Percentiles rank a stretch among this genome's conserved stretches.
Evolutionary conservation across 352 stramenopile genomes (phyloP).

Genomic region (Phytophthora pluvialis): DNA sequence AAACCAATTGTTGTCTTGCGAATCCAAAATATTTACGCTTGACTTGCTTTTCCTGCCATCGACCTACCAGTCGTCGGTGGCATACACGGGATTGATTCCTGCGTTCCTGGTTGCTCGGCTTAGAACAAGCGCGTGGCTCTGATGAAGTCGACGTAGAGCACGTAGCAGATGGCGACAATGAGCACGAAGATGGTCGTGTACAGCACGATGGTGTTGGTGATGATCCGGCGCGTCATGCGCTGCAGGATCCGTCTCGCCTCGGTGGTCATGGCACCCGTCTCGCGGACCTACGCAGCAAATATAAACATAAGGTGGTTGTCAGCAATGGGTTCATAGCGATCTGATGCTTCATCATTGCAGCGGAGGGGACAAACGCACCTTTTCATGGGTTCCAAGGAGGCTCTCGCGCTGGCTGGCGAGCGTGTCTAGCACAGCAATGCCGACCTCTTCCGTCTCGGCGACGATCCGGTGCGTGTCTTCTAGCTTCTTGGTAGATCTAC

Average conservation of each 20-base stretch:
- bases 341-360: too few species aligned
- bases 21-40: constrained; percentile 14
- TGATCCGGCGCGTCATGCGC: constrained; percentile 77
- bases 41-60: constrained; percentile 1
- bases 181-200: constrained; percentile 81
- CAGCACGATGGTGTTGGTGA: constrained; percentile 83
- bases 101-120: not conserved
- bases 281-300: constrained; percentile 51
- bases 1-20: constrained; percentile 6
- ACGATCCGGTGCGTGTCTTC: constrained; percentile 75
- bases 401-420: constrained; percentile 75
- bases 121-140: constrained; percentile 34
- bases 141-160: constrained; percentile 86
- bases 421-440: constrained; percentile 75
- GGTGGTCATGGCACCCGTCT: constrained; percentile 71
- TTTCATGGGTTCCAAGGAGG: constrained; percentile 71
- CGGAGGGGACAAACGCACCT: constrained; percentile 33
- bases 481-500: constrained; percentile 66
- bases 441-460: constrained; percentile 69
- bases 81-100: not conserved
- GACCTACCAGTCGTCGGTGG: not conserved
- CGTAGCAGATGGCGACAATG: constrained; percentile 68
- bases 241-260: constrained; percentile 74
- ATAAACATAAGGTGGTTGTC: not conserved
- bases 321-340: constrained; percentile 1